A percentile compares a stretch with the other conserved stretches of the same genome.
Conservation (phyloP, 164 flowering plant species). For the Magnolia changhungtana region DNA sequence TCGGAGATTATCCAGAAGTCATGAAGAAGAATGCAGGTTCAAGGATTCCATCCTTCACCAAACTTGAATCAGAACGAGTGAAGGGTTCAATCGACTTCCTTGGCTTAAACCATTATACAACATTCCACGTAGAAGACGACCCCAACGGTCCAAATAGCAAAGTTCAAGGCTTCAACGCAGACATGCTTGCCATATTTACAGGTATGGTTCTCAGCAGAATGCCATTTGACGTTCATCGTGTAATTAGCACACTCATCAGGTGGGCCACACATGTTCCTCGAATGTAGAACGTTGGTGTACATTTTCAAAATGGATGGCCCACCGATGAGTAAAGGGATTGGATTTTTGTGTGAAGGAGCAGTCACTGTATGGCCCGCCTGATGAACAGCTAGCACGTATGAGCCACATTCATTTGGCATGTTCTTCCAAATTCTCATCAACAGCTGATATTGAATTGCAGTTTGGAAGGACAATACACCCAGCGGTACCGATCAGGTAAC, state of each 20-base stretch:
- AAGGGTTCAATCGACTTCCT: conserved; percentile 35
- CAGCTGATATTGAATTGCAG: conserved; percentile 6
- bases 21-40: conserved; percentile 49
- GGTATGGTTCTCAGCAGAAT: conserved; percentile 3
- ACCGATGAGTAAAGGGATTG: too few species aligned
- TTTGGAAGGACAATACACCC: conserved; percentile 12
- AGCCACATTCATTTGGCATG: too few species aligned
- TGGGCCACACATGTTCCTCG: too few species aligned
- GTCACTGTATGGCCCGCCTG: too few species aligned
- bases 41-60: conserved; percentile 53
- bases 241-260: too few species aligned
- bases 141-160: conserved; percentile 1
- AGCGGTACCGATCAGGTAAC: conserved; percentile 8
- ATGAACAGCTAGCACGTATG: too few species aligned
- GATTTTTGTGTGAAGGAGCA: too few species aligned
- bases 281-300: too few species aligned
- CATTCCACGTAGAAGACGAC: conserved; percentile 15
- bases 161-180: conserved; percentile 11
- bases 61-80: conserved; percentile 18
- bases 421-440: background rate
- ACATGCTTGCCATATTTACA: conserved; percentile 19
- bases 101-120: conserved; percentile 28
- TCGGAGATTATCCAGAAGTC: conserved; percentile 59
- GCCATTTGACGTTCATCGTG: too few species aligned
- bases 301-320: too few species aligned